Base-by-base conservation (phyloP, 2,329 filamentous ascomycete genomes). In the Sarocladium strictum region DNA sequence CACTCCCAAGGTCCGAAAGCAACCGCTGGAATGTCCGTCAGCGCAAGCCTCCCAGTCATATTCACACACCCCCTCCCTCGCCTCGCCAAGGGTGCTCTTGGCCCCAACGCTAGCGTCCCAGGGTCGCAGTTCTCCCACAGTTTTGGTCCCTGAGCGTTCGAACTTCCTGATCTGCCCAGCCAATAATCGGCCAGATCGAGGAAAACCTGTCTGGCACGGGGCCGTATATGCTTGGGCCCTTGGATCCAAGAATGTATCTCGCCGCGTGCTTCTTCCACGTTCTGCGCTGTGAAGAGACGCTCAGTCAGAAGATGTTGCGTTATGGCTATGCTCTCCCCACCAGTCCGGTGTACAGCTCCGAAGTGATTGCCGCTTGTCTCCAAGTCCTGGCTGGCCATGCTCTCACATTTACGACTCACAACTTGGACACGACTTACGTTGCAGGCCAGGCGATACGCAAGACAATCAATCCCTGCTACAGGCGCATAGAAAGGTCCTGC, bases 171-270 rank as follows among this genome's bases (percentile, higher is more conserved):
- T 54, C 45, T 53, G 49, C 6, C 29, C 55, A 54, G 52, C 68
- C 69, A 71, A 69, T 71, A 61, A 71, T 71, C 67, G 67, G 63
- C 32, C 45, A 63, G 67, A 70, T 70, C 64, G 66, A 61, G 50
- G 53, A 61, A 51, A 51, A 51, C 15, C 47, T 47, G 43, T 7
- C 21, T 23, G 17, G 40, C n/a, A 43, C 17, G 21, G 10, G 17
- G 21, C 7, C 17, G 40, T 43, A 19, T 19, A 5, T 21, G n/a
- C 17, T 24, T 43, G 21, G 40, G n/a, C 40, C 17, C 40, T 43
- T 24, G 40, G 21, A 43, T 14, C 21, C 40, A 21, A 43, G 40
- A 5, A 43, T 38, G 7, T 38, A 38, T 15, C 35, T 15, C 17
- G 12, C 17, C 17, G 35, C 35, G 35, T 38, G n/a, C 35, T 38